A percentile compares a stretch with the other conserved stretches of the same genome.
Evolutionary conservation across 306 rosid genomes (phyloP).

Genomic region (Castanea mollissima): DNA sequence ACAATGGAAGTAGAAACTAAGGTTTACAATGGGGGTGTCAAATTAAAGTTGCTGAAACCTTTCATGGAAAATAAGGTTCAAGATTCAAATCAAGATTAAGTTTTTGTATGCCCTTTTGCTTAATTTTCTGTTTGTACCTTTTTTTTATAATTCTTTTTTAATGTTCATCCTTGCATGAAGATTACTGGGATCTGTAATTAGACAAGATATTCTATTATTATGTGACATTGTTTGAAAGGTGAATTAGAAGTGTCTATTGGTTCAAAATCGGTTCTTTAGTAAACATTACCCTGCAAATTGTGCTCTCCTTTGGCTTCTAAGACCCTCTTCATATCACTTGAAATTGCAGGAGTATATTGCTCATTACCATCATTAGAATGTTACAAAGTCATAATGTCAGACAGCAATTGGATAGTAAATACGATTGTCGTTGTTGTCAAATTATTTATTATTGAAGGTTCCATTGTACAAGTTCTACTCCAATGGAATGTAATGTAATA

Average conservation of each 20-base stretch:
- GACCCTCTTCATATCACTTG: not conserved
- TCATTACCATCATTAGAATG: not conserved
- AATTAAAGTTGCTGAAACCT: not conserved
- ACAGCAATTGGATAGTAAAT: not conserved
- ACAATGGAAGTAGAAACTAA: conserved; percentile 8
- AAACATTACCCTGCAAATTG: not conserved
- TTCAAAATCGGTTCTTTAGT: not conserved
- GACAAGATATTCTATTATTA: conserved; percentile 2
- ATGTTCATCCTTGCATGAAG: not conserved
- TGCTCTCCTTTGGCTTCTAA: not conserved
- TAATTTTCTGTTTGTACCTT: too few relatives aligned
- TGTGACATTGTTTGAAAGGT: not conserved
- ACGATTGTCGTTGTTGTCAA: not conserved
- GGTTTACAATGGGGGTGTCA: not conserved
- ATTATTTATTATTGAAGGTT: not conserved
- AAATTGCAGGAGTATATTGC: not conserved
- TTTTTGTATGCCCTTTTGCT: not conserved
- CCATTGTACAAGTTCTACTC: not conserved
- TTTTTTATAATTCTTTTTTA: not conserved
- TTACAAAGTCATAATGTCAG: not conserved
- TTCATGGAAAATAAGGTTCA: conserved; percentile 1
- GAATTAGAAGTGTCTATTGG: not conserved
- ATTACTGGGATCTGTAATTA: not conserved
- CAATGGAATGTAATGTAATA: not conserved
- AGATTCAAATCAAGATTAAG: conserved; percentile 13